Evolutionary conservation across 2,329 filamentous ascomycete genomes (phyloP), one percentile per base, ranked within the genome.

Genomic region (Fusarium tricinctum): DNA sequence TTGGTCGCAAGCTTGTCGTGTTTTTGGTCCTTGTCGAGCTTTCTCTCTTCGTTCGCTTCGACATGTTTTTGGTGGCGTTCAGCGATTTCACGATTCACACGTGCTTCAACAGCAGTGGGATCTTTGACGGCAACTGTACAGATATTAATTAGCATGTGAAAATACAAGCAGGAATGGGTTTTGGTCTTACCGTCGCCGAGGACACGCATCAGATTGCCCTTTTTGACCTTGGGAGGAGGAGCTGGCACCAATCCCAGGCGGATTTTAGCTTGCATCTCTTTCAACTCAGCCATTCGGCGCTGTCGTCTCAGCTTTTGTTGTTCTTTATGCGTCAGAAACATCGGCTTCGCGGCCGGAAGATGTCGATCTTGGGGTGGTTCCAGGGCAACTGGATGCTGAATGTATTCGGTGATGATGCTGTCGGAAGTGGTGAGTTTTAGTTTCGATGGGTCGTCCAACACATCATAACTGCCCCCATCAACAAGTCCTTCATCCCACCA

Each of bases 401-500:
- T 89, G 75, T 97, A 97, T 74, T 90, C 85, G 4, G 95, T 97
- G 61, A 99, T 89, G 73, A 98, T 95, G 51, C 89, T 91, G 76
- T 97, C 94, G n/a, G 89, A 82, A 0, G 88, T 88, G 39, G 89
- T 86, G 67, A 97, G 87, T 78, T 94, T 96, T 63, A 96, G 82
- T 43, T 87, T 89, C 17, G 81, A 80, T 1, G 86, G 82, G 60
- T 91, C 82, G 26, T 91, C 87, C 59, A 96, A 87, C 63, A 86
- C 84, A 60, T 90, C 86, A 80, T 98, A 97, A 56, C 86, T 90
- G 42, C 87, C 86, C 42, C 91, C 92, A 51, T 91, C 86, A 17
- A 97, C 85, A 19, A 98, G 82, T 4, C 90, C 93, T 81, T 98
- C 94, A 73, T 99, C 96, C 93, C 95, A 98, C 96, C 96, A 99